Conservation (phyloP, 176 grass and related monocot genomes). For the Tillandsia leiboldiana region DNA sequence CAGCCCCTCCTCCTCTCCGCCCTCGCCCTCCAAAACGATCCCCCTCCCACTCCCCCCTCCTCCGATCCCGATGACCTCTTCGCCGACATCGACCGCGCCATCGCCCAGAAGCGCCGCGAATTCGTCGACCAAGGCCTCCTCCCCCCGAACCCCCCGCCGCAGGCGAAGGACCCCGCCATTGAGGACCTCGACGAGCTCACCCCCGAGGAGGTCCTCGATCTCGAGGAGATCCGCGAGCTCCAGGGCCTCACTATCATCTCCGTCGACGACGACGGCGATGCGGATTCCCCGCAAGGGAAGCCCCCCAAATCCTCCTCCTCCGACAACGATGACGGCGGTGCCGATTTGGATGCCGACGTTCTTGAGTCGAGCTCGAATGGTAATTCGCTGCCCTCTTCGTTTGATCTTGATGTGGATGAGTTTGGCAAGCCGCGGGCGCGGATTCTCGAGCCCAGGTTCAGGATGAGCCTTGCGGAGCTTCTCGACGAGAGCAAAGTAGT, state of each 20-base stretch:
- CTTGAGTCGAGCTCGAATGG: slow-evolving; percentile 6
- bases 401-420: slow-evolving; percentile 43
- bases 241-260: slow-evolving; percentile 46
- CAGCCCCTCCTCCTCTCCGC: slow-evolving; percentile 36
- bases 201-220: slow-evolving; percentile 57
- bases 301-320: background rate
- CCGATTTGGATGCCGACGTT: slow-evolving; percentile 16
- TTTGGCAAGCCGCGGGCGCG: slow-evolving; percentile 41
- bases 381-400: slow-evolving; percentile 10
- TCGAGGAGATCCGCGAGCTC: slow-evolving; percentile 57
- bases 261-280: slow-evolving; percentile 32
- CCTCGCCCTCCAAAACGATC: slow-evolving; percentile 16
- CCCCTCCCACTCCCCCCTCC: slow-evolving; percentile 14
- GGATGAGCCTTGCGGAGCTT: slow-evolving; percentile 87
- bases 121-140: slow-evolving; percentile 43
- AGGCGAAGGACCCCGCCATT: slow-evolving; percentile 20
- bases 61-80: slow-evolving; percentile 46
- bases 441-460: slow-evolving; percentile 53
- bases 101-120: slow-evolving; percentile 68
- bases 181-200: slow-evolving; percentile 61
- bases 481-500: slow-evolving; percentile 92
- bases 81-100: slow-evolving; percentile 70
- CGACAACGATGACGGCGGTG: slow-evolving; percentile 6
- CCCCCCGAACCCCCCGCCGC: slow-evolving; percentile 25
- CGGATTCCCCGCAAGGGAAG: slow-evolving; percentile 4